These are phyloP conservation scores for Sporothrix inflata DNA, from an alignment of 2,329 filamentous ascomycete species.

Conservation along the genomic window DNA sequence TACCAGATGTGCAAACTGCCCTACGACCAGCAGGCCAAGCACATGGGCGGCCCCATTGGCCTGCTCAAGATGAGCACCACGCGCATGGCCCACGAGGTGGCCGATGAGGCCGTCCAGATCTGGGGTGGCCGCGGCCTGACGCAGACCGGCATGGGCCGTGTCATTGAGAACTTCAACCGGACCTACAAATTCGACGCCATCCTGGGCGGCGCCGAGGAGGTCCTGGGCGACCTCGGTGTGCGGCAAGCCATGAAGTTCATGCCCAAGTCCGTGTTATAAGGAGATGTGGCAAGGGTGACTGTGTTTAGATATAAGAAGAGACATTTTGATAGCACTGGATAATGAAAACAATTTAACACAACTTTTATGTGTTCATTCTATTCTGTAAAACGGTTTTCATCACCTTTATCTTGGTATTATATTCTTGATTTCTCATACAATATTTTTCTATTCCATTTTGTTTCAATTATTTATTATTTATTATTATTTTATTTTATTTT, in stretches of 20 bases:
- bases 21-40: constrained; percentile 73
- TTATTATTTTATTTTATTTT: not conserved
- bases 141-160: constrained; percentile 78
- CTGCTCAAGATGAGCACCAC: constrained; percentile 80
- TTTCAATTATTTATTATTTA: not conserved
- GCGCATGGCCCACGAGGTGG: constrained; percentile 77
- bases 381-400: too few species aligned
- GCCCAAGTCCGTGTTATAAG: constrained; percentile 77
- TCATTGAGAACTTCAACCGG: constrained; percentile 82
- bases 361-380: not conserved
- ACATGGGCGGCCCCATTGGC: constrained; percentile 79
- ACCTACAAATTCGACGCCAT: constrained; percentile 83
- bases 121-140: constrained; percentile 83
- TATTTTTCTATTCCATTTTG: not conserved
- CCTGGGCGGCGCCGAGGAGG: constrained; percentile 80
- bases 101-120: constrained; percentile 82
- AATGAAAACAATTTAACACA: not conserved
- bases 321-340: not conserved
- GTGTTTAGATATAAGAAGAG: constrained; percentile 1
- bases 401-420: too few species aligned
- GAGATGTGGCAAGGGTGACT: not conserved
- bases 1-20: constrained; percentile 88
- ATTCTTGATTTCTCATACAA: not conserved
- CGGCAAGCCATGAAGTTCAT: constrained; percentile 82
- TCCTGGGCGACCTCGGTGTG: constrained; percentile 78